Base-by-base conservation (phyloP, 2,329 filamentous ascomycete genomes). In the Cryphonectria carpinicola region DNA sequence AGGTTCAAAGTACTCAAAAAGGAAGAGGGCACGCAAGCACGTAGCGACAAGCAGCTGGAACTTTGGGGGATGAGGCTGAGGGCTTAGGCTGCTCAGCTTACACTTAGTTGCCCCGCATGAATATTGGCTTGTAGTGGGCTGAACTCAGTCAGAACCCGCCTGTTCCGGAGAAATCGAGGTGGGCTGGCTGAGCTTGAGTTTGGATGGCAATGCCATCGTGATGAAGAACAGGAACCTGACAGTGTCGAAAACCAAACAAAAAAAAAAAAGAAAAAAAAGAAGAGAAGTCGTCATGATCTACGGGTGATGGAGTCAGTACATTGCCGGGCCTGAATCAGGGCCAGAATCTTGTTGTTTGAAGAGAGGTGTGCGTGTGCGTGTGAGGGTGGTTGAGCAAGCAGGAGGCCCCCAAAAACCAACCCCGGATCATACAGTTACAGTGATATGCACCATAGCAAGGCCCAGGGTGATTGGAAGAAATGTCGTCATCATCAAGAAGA, bases 81-180 rank as follows among this genome's bases (percentile, higher is more conserved):
- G 54, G 46, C 46, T n/a, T 49, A 49, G 46, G 46, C 46, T 49
- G 46, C 28, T 58, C 54, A 58, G 54, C 54, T 58, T 58, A 28
- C 52, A 14, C 14, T 28, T 32, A 39, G 8, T 37, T 28, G 54
- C 54, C 54, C 28, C 14, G 54, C 54, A 32, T 8, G 54, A 58
- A 58, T 8, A 58, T 32, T 58, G 54, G 54, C 28, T 32, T 32
- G 54, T 19, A 28, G 25, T 17, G 54, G 28, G 54, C 54, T 58
- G 54, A 35, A 58, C 1, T 39, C 37, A 39, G 10, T 8, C 28
- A n/a, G 22, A 49, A 22, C 52, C 28, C 54, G 25, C 54, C 25
- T 3, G 28, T n/a, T 56, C 54, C 54, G 54, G 54, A 49, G 46
- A 49, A 49, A 49, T 49, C 46, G 22, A 49, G 7, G 46, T n/a